These are phyloP conservation scores for Helicocarpus griseus DNA, from an alignment of 2,329 filamentous ascomycete genomes.

Conservation along the genomic window DNA sequence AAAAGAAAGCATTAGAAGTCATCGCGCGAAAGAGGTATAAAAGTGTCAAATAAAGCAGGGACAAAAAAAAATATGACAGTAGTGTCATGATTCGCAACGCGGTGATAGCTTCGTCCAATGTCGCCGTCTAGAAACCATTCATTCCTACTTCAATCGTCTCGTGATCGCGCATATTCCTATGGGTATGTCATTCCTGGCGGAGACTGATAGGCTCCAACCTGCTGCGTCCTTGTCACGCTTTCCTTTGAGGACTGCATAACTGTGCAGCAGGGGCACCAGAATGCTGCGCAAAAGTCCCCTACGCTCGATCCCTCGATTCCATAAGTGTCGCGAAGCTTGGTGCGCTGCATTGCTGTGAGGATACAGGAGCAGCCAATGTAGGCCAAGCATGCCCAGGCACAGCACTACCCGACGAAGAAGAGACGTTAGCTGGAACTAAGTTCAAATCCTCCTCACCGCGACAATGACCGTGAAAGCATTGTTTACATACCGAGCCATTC, in stretches of 20 bases:
- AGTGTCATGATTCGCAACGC: not conserved
- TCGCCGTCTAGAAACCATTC: not conserved
- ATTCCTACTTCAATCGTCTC: not conserved
- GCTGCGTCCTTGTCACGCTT: constrained; percentile 18
- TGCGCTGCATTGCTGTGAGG: constrained; percentile 44
- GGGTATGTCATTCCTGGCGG: constrained; percentile 16
- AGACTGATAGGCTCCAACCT: constrained; percentile 17
- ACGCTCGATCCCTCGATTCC: constrained; percentile 42
- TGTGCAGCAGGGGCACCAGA: constrained; percentile 48
- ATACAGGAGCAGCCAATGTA: constrained; percentile 27
- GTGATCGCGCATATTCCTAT: not conserved
- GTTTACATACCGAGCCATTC: constrained; percentile 21
- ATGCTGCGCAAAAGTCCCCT: constrained; percentile 44
- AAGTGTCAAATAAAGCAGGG: not conserved
- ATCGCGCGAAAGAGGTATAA: constrained; percentile 1
- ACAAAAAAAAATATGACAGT: not conserved
- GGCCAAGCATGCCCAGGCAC: constrained; percentile 22
- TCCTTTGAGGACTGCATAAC: constrained; percentile 53
- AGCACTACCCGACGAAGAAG: constrained; percentile 21
- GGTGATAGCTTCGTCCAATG: not conserved
- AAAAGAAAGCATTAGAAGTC: not conserved
- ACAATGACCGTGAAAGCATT: not conserved
- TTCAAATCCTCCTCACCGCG: not conserved
- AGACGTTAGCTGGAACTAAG: not conserved
- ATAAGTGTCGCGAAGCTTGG: constrained; percentile 45